Percentiles rank a stretch among this genome's conserved stretches.
Evolutionary conservation across 768 basidiomycete species (phyloP).

Genomic region (Leccinum truebloodii): DNA sequence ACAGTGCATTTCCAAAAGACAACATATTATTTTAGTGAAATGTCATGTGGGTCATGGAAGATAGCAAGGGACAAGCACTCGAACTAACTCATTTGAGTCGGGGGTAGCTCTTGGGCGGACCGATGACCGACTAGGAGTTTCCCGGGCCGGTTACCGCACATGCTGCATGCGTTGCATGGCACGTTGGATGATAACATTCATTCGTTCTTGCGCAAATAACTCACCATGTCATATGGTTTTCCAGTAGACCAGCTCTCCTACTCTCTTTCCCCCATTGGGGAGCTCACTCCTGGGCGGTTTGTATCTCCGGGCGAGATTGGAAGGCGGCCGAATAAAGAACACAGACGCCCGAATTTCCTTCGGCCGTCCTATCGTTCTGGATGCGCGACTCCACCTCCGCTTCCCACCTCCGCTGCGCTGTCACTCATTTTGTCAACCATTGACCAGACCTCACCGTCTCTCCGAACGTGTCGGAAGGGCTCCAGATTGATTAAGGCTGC

Average conservation of each 20-base stretch:
- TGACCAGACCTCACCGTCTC: background rate
- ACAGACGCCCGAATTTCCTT: background rate
- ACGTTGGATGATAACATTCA: background rate
- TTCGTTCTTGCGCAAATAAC: background rate
- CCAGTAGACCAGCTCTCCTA: background rate
- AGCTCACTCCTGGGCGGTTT: background rate
- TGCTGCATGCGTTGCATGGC: background rate
- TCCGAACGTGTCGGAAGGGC: background rate
- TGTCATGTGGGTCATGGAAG: background rate
- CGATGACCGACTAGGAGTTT: constrained; percentile 1
- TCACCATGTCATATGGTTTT: background rate
- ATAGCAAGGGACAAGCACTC: background rate
- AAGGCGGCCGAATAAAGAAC: background rate
- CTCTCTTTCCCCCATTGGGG: background rate
- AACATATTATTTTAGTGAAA: background rate
- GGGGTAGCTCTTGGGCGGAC: background rate
- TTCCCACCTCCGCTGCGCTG: background rate
- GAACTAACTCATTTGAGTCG: background rate
- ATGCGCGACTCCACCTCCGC: background rate
- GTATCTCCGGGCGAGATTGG: background rate
- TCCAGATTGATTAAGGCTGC: background rate
- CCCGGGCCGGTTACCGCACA: background rate
- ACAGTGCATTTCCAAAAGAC: background rate
- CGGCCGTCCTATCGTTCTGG: background rate
- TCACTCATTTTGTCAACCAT: background rate